A percentile compares a stretch with the other conserved stretches of the same genome.
Evolutionary conservation across 768 basidiomycete species (phyloP).

Genomic region (Mycena amicta): DNA sequence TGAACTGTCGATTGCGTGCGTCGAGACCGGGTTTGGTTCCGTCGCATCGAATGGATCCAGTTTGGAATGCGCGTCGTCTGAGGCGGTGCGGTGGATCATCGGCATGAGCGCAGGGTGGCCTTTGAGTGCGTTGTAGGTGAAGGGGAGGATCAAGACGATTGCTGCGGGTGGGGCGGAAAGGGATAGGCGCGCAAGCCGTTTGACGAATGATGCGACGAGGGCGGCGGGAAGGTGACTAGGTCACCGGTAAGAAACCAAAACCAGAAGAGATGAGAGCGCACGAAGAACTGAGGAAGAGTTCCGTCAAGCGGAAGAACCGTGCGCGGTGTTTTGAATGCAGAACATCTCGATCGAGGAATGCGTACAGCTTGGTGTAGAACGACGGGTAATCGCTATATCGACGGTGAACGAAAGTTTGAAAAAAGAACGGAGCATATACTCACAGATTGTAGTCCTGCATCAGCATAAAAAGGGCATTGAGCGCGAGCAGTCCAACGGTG

Average conservation of each 20-base stretch:
- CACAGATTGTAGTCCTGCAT: conserved; percentile 94
- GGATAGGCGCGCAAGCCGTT: conserved; percentile 84
- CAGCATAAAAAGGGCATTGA: conserved; percentile 89
- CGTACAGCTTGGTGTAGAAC: conserved; percentile 91
- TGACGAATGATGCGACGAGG: conserved; percentile 93
- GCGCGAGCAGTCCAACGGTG: conserved; percentile 79
- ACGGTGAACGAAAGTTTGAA: conserved; percentile 3
- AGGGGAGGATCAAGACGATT: conserved; percentile 87
- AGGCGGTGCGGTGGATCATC: conserved; percentile 75
- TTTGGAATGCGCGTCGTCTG: conserved; percentile 32
- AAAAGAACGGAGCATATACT: conserved; percentile 32
- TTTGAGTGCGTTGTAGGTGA: conserved; percentile 93
- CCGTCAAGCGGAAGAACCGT: conserved; percentile 91
- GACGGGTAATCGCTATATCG: conserved; percentile 89
- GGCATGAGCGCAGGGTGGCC: conserved; percentile 88
- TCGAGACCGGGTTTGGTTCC: conserved; percentile 74
- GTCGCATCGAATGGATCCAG: conserved; percentile 66
- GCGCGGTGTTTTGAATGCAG: conserved; percentile 92
- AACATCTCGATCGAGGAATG: conserved; percentile 83
- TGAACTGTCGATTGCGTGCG: conserved; percentile 83
- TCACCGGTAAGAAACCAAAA: not conserved
- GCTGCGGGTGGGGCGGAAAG: conserved; percentile 87
- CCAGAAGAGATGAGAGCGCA: conserved; percentile 41
- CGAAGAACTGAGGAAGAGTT: conserved; percentile 92
- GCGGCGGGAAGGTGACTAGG: conserved; percentile 80